These are phyloP conservation scores for Eucalyptus tenuipes DNA, from an alignment of 345 rosid species.

Conservation along the genomic window DNA sequence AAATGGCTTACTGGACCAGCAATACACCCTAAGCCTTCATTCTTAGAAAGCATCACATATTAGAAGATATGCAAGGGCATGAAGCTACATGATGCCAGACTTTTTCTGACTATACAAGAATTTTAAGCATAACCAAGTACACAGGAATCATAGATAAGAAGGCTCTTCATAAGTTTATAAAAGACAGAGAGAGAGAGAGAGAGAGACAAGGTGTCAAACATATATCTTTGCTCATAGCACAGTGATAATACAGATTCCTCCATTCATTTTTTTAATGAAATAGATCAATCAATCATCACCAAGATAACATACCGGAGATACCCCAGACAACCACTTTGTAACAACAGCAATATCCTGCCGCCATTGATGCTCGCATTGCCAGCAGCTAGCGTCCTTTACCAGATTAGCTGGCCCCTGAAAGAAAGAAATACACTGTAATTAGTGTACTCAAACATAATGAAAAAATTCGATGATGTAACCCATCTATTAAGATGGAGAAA, in stretches of 20 bases:
- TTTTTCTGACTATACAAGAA: neutral
- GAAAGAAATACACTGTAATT: neutral
- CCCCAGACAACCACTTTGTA: slow-evolving; percentile 93
- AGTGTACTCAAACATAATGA: neutral
- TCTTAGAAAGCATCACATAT: neutral
- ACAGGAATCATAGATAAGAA: neutral
- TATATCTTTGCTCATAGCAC: neutral
- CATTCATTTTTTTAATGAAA: neutral
- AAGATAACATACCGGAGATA: slow-evolving; percentile 57
- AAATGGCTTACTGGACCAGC: neutral
- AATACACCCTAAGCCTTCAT: neutral
- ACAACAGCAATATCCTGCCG: slow-evolving; percentile 97
- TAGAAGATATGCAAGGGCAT: neutral
- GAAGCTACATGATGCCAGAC: neutral
- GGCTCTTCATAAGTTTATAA: neutral
- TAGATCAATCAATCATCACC: neutral
- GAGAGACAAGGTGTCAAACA: neutral
- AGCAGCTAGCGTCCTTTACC: slow-evolving; percentile 84
- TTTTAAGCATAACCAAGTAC: neutral
- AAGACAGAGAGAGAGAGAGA: neutral
- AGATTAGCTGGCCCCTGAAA: slow-evolving; percentile 77
- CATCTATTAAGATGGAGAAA: neutral
- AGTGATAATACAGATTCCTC: neutral
- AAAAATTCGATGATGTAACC: neutral
- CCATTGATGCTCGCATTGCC: slow-evolving; percentile 99